A percentile compares a stretch with the other conserved stretches of the same genome.
Evolutionary conservation across 164 flowering plant species (phyloP).

Genomic region (Saururus chinensis): DNA sequence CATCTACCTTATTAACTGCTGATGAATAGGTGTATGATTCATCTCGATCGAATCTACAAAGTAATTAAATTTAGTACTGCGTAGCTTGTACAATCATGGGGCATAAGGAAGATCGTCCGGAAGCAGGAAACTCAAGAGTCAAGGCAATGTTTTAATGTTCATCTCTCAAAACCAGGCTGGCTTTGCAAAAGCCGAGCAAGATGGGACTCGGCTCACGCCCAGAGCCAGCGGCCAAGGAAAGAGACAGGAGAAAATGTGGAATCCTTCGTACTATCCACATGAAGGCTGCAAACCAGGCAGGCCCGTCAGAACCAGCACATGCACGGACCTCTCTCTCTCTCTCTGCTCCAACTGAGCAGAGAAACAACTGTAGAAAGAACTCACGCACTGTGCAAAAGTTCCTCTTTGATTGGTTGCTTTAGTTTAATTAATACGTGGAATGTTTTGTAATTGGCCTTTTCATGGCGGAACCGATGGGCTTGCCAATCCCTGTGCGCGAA

Average conservation of each 20-base stretch:
- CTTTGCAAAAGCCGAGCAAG: not conserved
- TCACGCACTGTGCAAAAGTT: not conserved
- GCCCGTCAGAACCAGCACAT: slow-evolving; percentile 31
- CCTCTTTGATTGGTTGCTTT: not conserved
- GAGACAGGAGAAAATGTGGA: slow-evolving; percentile 11
- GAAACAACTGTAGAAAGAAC: not conserved
- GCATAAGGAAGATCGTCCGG: too few relatives aligned
- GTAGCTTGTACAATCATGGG: too few relatives aligned
- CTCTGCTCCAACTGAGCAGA: not conserved
- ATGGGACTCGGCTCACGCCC: not conserved
- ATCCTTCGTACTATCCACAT: slow-evolving; percentile 25
- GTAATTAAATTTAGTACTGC: too few relatives aligned
- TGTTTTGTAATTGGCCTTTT: not conserved
- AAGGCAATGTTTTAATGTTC: too few relatives aligned
- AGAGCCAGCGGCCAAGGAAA: not conserved
- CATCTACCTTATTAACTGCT: too few relatives aligned
- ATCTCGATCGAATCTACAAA: too few relatives aligned
- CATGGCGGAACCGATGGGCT: not conserved
- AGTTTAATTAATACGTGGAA: not conserved
- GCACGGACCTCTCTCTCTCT: slow-evolving; percentile 4
- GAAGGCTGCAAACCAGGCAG: slow-evolving; percentile 31
- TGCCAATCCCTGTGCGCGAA: not conserved
- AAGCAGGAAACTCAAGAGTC: too few relatives aligned
- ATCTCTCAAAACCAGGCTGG: not conserved
- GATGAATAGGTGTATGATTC: too few relatives aligned